A percentile compares a stretch with the other conserved stretches of the same genome.
Evolutionary conservation across 257 asterid species (phyloP).

Genomic region (Rauvolfia tetraphylla): DNA sequence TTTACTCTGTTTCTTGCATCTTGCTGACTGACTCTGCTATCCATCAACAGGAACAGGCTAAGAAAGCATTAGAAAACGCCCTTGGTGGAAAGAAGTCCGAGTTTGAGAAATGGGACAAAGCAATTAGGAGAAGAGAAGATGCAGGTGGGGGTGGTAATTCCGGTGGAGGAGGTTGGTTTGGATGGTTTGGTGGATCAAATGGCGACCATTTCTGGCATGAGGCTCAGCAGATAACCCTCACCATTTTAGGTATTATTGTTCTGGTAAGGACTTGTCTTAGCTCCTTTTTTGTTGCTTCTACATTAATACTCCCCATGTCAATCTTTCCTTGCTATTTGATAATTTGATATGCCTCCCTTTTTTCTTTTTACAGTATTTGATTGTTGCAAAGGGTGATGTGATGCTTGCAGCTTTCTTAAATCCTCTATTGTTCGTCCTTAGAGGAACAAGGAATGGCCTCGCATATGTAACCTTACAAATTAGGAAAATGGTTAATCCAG

Average conservation of each 20-base stretch:
- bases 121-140: constrained; percentile 78
- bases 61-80: constrained; percentile 88
- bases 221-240: constrained; percentile 77
- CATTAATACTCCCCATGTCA: background rate
- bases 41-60: constrained; percentile 70
- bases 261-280: constrained; percentile 38
- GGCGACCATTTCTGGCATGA: constrained; percentile 92
- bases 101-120: constrained; percentile 86
- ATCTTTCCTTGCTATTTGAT: background rate
- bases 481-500: constrained; percentile 29
- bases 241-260: constrained; percentile 63
- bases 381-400: constrained; percentile 73
- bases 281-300: background rate
- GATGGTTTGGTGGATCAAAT: constrained; percentile 72
- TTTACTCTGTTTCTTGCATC: background rate
- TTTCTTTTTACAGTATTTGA: constrained; percentile 49
- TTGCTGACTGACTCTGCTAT: background rate
- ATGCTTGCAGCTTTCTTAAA: constrained; percentile 74
- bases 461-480: constrained; percentile 46
- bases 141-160: constrained; percentile 76
- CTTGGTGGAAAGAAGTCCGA: constrained; percentile 81
- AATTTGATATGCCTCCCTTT: background rate
- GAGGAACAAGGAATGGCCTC: constrained; percentile 65
- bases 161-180: constrained; percentile 87
- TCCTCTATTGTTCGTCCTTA: constrained; percentile 66